A percentile compares a stretch with the other conserved stretches of the same genome.
Evolutionary conservation across 106 monocot genomes (phyloP).

Genomic region (Dendrobium officinale): DNA sequence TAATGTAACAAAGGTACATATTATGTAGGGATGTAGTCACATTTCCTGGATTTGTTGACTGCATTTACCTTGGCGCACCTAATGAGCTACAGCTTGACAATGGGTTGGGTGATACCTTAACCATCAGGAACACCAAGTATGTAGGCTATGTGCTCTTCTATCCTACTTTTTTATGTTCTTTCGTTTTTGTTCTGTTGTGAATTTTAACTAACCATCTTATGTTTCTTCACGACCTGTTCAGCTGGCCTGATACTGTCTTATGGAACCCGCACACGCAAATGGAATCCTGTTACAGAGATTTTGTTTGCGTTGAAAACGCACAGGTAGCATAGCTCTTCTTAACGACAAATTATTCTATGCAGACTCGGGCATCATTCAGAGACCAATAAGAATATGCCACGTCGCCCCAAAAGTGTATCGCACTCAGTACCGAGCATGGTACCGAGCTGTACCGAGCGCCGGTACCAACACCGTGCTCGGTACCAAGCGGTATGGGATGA

Average conservation of each 20-base stretch:
- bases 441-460: too few species aligned
- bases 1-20: not conserved
- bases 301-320: slow-evolving; percentile 98
- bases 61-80: slow-evolving; percentile 74
- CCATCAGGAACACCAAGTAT: slow-evolving; percentile 68
- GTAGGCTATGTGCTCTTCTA: not conserved
- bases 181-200: not conserved
- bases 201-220: not conserved
- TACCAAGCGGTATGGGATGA: too few species aligned
- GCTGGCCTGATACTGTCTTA: slow-evolving; percentile 90
- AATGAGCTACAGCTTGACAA: slow-evolving; percentile 66
- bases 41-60: slow-evolving; percentile 96
- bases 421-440: too few species aligned
- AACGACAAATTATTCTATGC: too few species aligned
- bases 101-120: slow-evolving; percentile 75
- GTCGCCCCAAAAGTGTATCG: too few species aligned
- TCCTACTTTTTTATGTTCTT: not conserved
- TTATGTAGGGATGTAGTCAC: slow-evolving; percentile 57
- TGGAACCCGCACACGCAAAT: slow-evolving; percentile 97
- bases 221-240: slow-evolving; percentile 9
- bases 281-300: slow-evolving; percentile 90
- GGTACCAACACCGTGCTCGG: too few species aligned
- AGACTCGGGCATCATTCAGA: too few species aligned
- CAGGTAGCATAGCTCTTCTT: slow-evolving; percentile 37
- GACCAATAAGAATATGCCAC: too few species aligned